Evolutionary conservation across 202 grass and related monocot genomes (phyloP), one percentile per base, ranked within the genome.

Genomic region (Thinopyrum obtusiflorum): DNA sequence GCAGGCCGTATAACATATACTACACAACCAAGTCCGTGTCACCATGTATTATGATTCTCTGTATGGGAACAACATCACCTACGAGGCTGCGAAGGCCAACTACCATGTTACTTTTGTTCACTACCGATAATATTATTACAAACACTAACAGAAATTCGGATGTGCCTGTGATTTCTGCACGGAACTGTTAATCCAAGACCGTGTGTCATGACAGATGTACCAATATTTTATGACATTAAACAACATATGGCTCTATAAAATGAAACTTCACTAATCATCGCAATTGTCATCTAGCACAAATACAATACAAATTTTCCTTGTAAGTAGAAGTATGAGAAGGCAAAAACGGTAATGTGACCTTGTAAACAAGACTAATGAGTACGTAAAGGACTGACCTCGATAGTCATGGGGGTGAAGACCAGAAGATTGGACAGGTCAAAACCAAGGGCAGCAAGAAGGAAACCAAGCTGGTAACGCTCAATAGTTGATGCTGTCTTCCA

Each of bases 381-480:
- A 77, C 28, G 35, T 21, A 18, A 85, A 47, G 2, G 59, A 27
- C 84, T 85, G 17, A 97, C 95, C 95, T 97, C 91, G 6, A 93
- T 80, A 21, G 92, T 91, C 85, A 94, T 94, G 36, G 95, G 95
- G 2, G 92, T 93, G 89, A 97, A 91, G 40, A 97, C 92, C 10
- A 97, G 87, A 55, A 93, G 85, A 69, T 97, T 97, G 64, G 92
- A 94, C 36, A 98, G 87, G 81, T 95, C 78, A 29, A 90, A 98
- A 25, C 87, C 89, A 33, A 98, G 92, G 10, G 89, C 87, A 0
- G 81, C 39, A 10, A 90, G 70, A 47, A 98, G 89, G 78, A 95
- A 98, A 4, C 91, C 92, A 11, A 95, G 92, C 83, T 95, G 95
- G 70, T 98, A 95, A 25, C 79, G 36, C 28, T 95, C 86, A 3